Evolutionary conservation across 805 yeast species (phyloP), one percentile per base, ranked within the genome.

Genomic region (Lachancea thermotolerans): DNA sequence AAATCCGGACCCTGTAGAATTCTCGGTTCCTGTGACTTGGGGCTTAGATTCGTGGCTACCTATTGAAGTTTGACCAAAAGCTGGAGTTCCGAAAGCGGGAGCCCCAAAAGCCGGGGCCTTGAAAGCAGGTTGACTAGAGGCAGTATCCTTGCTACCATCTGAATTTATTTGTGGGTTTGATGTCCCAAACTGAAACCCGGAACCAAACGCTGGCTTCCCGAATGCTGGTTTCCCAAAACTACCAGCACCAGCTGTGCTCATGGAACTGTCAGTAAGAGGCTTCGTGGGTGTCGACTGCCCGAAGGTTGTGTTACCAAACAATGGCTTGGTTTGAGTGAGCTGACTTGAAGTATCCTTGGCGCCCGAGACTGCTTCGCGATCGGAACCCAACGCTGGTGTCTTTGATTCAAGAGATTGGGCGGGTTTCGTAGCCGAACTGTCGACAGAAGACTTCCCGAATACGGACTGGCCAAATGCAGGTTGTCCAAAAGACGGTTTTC

Each of bases 51-150:
- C 35, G 11, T 10, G 15, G 16, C 21, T 27, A 10, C n/a, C 14
- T 6, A 10, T 10, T 8, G 11, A n/a, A 10, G 33, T 16, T 10
- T 11, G 33, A 12, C 32, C 37, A 15, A 40, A 40, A 27, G 31
- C 32, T 14, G 41, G 17, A 30, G 27, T 31, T 7, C 58, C 59
- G 43, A 54, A 55, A 3, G 58, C 46, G n/a, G 58, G 47, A 21
- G 17, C 29, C 29, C 43, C 21, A 16, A 43, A 39, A 17, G 52
- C 50, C 56, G 54, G 25, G 25, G 25, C 25, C 25, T 21, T 21
- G 25, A 21, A 21, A 21, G 25, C 25, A 21, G 25, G 25, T 21
- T 21, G 25, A 21, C 25, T 7, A 21, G 25, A 21, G 25, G 25
- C 25, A n/a, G 25, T 21, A 21, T 7, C 25, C 25, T 21, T 21